phyloP scores from a whole-genome alignment of 73 alveolate genomes.

The Symbiodinium natans region DNA sequence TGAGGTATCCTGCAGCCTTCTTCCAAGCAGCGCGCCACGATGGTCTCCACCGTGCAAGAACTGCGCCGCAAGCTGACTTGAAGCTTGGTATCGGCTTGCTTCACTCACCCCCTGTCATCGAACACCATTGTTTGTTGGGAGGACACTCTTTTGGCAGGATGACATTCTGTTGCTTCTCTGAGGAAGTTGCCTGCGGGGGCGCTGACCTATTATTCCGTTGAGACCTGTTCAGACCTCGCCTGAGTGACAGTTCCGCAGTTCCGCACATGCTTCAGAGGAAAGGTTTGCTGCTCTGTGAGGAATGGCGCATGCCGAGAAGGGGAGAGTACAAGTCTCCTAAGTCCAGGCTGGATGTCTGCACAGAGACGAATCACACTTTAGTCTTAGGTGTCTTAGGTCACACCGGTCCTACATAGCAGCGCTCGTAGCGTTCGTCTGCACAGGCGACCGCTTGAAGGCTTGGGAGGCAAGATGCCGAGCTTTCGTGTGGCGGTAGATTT shows the following conservation, averaged over 20 bases:
- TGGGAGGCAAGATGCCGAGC: conserved; percentile 38
- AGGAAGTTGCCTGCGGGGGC: conserved; percentile 47
- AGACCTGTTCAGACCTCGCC: conserved; percentile 43
- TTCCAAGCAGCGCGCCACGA: conserved; percentile 57
- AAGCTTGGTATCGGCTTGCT: background rate
- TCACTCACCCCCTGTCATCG: no score
- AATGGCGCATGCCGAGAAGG: conserved; percentile 76
- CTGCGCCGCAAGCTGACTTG: conserved; percentile 13
- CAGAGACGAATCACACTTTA: background rate
- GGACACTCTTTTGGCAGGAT: no score
- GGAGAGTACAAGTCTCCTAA: conserved; percentile 61
- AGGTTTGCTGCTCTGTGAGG: background rate
- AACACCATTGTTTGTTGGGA: no score
- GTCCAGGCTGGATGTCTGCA: conserved; percentile 38
- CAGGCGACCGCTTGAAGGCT: conserved; percentile 74
- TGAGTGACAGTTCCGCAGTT: background rate
- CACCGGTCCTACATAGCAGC: no score
- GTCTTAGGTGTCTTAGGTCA: background rate
- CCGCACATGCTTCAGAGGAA: background rate
- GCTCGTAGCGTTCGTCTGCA: no score
- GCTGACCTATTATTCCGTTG: conserved; percentile 65
- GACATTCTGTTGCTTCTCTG: no score
- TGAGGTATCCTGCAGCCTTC: conserved; percentile 35
- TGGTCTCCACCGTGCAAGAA: conserved; percentile 56
- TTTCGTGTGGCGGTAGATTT: background rate